These are phyloP conservation scores for Cyclotella baltica DNA, from an alignment of 108 stramenopile species.

Conservation along the genomic window DNA sequence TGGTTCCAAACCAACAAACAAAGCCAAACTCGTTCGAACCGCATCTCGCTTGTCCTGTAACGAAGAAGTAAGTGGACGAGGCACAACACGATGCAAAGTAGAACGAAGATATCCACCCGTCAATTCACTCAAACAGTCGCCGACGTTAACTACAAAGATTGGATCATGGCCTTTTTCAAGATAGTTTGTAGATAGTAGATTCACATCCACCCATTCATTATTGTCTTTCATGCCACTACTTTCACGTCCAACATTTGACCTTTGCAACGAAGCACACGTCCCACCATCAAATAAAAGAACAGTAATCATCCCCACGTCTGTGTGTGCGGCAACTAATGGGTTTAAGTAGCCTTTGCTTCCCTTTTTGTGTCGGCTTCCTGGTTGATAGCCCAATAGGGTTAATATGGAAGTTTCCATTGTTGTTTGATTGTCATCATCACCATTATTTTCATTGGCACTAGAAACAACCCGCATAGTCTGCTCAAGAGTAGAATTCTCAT, in stretches of 20 bases:
- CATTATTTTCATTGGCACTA: background rate
- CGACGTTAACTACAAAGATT: slow-evolving; percentile 80
- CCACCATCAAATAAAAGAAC: slow-evolving; percentile 75
- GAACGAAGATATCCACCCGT: slow-evolving; percentile 60
- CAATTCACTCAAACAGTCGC: slow-evolving; percentile 80
- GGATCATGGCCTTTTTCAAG: slow-evolving; percentile 54
- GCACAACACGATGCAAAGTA: slow-evolving; percentile 77
- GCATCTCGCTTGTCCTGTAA: background rate
- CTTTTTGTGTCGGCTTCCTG: slow-evolving; percentile 67
- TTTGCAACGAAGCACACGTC: slow-evolving; percentile 67
- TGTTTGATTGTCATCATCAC: background rate
- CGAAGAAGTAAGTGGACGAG: slow-evolving; percentile 23
- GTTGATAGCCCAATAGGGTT: slow-evolving; percentile 74
- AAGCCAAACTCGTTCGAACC: slow-evolving; percentile 69
- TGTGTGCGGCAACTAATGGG: slow-evolving; percentile 77
- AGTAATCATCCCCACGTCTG: slow-evolving; percentile 82
- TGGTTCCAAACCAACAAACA: slow-evolving; percentile 76
- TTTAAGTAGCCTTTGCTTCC: slow-evolving; percentile 48
- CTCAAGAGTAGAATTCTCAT: slow-evolving; percentile 22
- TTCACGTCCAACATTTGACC: slow-evolving; percentile 13
- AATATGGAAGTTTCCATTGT: slow-evolving; percentile 63
- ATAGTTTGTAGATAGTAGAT: slow-evolving; percentile 37
- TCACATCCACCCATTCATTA: slow-evolving; percentile 62
- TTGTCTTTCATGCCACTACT: background rate
- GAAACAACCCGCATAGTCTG: slow-evolving; percentile 35